These are phyloP conservation scores for Phlyctochytrium planicorne DNA, from an alignment of 192 early-diverging fungal genomes.

Conservation along the genomic window DNA sequence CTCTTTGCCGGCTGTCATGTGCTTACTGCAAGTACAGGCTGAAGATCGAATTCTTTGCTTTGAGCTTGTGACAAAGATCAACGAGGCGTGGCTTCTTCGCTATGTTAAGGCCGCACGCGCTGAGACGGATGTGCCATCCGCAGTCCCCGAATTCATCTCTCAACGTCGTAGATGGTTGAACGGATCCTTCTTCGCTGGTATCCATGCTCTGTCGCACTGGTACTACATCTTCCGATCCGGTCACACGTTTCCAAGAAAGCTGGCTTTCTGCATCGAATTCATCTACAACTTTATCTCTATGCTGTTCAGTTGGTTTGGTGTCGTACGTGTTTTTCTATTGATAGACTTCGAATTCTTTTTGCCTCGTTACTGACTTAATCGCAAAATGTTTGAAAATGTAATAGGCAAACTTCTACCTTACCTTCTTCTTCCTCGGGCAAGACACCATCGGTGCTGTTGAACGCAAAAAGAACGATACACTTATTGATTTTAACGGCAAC, in stretches of 20 bases:
- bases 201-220: constrained; percentile 82
- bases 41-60: constrained; percentile 95
- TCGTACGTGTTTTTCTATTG: too few species aligned
- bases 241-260: constrained; percentile 71
- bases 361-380: too few species aligned
- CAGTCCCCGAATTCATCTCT: constrained; percentile 87
- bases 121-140: constrained; percentile 90
- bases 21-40: constrained; percentile 30
- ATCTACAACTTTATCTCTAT: constrained; percentile 78
- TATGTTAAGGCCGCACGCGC: constrained; percentile 88
- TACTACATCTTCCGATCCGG: constrained; percentile 74
- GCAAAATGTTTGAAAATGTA: constrained; percentile 92
- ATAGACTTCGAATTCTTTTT: too few species aligned
- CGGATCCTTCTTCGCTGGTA: constrained; percentile 90
- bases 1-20: too few species aligned
- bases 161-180: constrained; percentile 97
- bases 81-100: constrained; percentile 73
- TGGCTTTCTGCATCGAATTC: constrained; percentile 75
- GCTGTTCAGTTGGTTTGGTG: constrained; percentile 91
- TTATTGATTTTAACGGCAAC: too few species aligned
- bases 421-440: constrained; percentile 26
- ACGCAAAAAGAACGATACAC: not conserved
- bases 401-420: constrained; percentile 53
- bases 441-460: not conserved
- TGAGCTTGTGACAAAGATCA: constrained; percentile 84